Base-by-base conservation (phyloP, 495 filamentous ascomycete species). In the Saxophila tyrrhenica region DNA sequence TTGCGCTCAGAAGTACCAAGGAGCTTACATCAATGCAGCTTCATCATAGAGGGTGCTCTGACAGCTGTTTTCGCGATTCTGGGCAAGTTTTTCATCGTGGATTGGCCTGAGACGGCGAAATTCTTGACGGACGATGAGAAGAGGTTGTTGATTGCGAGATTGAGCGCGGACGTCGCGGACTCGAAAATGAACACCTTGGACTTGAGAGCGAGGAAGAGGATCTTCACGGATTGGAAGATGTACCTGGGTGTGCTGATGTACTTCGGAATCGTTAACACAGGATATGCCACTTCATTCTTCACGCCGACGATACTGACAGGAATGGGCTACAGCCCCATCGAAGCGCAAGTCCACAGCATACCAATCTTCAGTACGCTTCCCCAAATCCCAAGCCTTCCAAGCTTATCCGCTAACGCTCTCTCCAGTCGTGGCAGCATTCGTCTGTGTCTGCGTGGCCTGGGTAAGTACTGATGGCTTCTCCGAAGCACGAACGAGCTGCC, bases 161-260 rank as follows among this genome's bases (percentile, higher is more conserved):
- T 35, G 29, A 13, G 65, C 0, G 64, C 65, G 24, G 68, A 68
- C 43, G 62, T 39, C 0, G 67, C 64, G 5, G 66, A 71, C 21
- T 71, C 74, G 3, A 64, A 65, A 19, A 58, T 69, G 52, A 70
- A 77, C 56, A 63, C 65, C 11, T 70, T 75, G 50, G 65, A 58
- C 68, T 65, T 64, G 62, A 62, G 22, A 50, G 65, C 61, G 60
- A 21, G 23, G 5, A 53, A 54, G 19, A 54, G 65, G n/a, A 62
- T 67, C 38, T 57, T 65, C 25, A 45, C 25, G 0, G 67, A 67
- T 56, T 64, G 60, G 50, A 69, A 69, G 58, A 65, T 69, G 17
- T 66, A 64, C 35, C 25, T 56, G 19, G 63, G 61, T 11, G 55
- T 58, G 16, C 16, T 69, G 39, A 62, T 62, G 55, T 69, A 67